Base-by-base conservation (phyloP, 306 rosid species). In the Pueraria montana region DNA sequence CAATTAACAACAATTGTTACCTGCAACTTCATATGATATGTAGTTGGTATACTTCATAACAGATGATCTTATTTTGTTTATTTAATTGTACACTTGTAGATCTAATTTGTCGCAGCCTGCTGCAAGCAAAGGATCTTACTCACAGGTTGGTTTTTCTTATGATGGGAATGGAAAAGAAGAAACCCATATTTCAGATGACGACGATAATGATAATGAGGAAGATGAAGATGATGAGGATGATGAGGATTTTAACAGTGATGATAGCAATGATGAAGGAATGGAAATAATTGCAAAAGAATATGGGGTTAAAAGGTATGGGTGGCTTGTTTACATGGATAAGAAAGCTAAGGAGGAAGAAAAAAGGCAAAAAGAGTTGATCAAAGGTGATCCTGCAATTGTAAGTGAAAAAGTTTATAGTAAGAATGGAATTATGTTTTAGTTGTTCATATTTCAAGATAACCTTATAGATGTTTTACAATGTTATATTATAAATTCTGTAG, bases 281-380 rank as follows among this genome's bases (percentile, higher is more conserved):
- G 98, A 94, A 87, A 74, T 90, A 76, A 91, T 96, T 83, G 97
- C 98, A 8, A 96, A 94, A 88, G 99, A 96, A 50, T 96, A 86
- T 69, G 99, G 99, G 74, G 92, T 96, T 53, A 94, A 92, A 86
- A 92, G 97, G 87, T 96, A 89, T 69, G 98, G 97, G 62, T 96
- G 99, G 99, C 97, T 96, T 82, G 98, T 96, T 75, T 96, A 94
- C 90, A 94, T 89, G 99, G 99, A 96, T 82, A 96, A 92, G 88
- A 96, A 92, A 71, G 97, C 97, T 30, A 96, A 96, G 87, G 98
- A 94, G 87, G 99, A 94, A 81, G 98, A 91, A 79, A 96, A 91
- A 87, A 91, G 95, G 90, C 98, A 96, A 76, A 92, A 94, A 63
- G 98, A 96, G 87, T 90, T 94, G 65, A 96, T 96, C 92, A 96